phyloP scores from a whole-genome alignment of 495 filamentous ascomycete species.

The Penicillium simplicissimum region DNA sequence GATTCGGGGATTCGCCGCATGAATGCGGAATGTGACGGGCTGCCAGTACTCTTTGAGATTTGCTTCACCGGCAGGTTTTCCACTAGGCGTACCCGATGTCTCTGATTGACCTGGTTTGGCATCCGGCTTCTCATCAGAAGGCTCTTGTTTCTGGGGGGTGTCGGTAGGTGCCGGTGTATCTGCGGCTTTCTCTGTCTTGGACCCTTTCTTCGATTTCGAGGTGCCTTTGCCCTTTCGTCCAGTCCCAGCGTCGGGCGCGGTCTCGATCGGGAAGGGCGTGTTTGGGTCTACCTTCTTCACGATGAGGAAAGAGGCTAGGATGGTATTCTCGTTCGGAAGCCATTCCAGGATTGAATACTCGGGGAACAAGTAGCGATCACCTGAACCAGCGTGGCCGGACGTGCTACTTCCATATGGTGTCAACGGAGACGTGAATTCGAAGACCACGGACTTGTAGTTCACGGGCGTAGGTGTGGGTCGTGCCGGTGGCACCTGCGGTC shows the following conservation, averaged over 20 bases:
- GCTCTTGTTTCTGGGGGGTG: slow-evolving; percentile 20
- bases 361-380: slow-evolving; percentile 88
- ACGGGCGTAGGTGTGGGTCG: slow-evolving; percentile 39
- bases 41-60: slow-evolving; percentile 79
- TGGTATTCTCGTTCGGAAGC: slow-evolving; percentile 47
- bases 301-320: slow-evolving; percentile 55
- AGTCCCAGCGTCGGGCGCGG: slow-evolving; percentile 27
- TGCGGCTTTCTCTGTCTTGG: slow-evolving; percentile 30
- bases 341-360: slow-evolving; percentile 83
- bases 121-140: slow-evolving; percentile 25
- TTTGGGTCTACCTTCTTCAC: slow-evolving; percentile 51
- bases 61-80: slow-evolving; percentile 13
- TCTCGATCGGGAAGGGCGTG: slow-evolving; percentile 42
- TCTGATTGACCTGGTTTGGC: slow-evolving; percentile 6
- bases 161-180: slow-evolving; percentile 15
- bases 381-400: slow-evolving; percentile 65
- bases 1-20: slow-evolving; percentile 59
- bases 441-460: slow-evolving; percentile 71
- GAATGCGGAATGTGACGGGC: slow-evolving; percentile 79
- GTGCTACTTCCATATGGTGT: slow-evolving; percentile 50
- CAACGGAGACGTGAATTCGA: slow-evolving; percentile 70
- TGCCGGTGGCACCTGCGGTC: slow-evolving; percentile 27
- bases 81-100: slow-evolving; percentile 7
- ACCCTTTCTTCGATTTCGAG: slow-evolving; percentile 42
- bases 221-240: slow-evolving; percentile 36